These are phyloP conservation scores for Sclerotinia subarctica DNA, from an alignment of 2,329 filamentous ascomycete genomes.

Conservation along the genomic window DNA sequence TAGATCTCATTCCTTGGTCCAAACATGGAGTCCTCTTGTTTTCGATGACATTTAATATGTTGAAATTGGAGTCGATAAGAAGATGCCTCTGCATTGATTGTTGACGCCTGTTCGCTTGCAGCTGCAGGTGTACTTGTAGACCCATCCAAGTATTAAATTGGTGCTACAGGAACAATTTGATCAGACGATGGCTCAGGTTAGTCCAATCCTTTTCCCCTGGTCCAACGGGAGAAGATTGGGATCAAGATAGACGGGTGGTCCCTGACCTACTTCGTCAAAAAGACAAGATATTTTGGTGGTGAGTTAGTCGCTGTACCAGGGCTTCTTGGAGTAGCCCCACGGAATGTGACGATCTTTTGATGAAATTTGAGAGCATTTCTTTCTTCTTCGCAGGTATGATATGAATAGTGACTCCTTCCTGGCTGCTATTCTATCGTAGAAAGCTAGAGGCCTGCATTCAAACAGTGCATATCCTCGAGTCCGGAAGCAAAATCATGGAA, in stretches of 20 bases:
- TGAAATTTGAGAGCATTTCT: neutral
- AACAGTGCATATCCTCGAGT: neutral
- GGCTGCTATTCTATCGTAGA: neutral
- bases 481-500: neutral
- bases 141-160: neutral
- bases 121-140: neutral
- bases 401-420: no score
- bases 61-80: neutral
- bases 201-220: conserved; percentile 2
- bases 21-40: neutral
- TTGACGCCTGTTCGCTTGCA: neutral
- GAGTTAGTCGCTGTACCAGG: neutral
- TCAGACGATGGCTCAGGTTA: neutral
- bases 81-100: neutral
- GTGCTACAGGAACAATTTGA: neutral
- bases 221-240: conserved; percentile 6
- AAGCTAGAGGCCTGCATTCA: neutral
- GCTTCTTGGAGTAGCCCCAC: conserved; percentile 4
- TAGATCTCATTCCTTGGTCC: neutral
- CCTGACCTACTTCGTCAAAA: neutral
- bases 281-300: neutral
- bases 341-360: conserved; percentile 1
- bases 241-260: conserved; percentile 1
- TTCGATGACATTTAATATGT: neutral
- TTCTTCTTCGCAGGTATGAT: neutral